A percentile compares a stretch with the other conserved stretches of the same genome.
phyloP scores from a whole-genome alignment of 106 monocot species.

The Gastrodia elata region DNA sequence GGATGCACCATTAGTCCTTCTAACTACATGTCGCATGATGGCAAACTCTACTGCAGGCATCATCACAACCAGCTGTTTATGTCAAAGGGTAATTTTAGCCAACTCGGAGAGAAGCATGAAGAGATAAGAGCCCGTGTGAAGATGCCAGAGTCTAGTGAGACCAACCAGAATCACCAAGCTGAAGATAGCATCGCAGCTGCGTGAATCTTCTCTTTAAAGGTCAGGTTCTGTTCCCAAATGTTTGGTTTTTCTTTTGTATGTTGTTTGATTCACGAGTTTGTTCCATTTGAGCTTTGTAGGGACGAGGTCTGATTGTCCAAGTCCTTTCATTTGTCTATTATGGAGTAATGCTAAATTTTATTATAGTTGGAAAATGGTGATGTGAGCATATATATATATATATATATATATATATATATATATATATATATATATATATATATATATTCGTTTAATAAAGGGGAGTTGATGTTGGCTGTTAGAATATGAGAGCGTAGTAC shows the following conservation, averaged over 20 bases:
- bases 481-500: background rate
- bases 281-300: background rate
- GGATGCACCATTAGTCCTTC: constrained; percentile 74
- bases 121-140: constrained; percentile 10
- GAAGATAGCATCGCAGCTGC: background rate
- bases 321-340: background rate
- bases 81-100: constrained; percentile 59
- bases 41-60: constrained; percentile 66
- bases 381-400: background rate
- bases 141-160: background rate
- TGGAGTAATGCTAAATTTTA: background rate
- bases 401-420: too few species aligned
- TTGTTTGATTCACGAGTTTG: background rate
- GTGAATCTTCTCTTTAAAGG: constrained; percentile 5
- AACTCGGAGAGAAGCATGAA: constrained; percentile 26
- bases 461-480: background rate
- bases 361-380: background rate
- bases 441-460: background rate
- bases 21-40: constrained; percentile 69
- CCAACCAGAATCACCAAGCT: background rate
- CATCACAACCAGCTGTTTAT: constrained; percentile 60
- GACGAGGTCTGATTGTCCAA: background rate
- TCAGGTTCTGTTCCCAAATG: background rate
- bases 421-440: too few species aligned
- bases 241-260: background rate